Percentiles rank a stretch among this genome's conserved stretches.
These are phyloP conservation scores for Trichoderma sp. DNA, from an alignment of 2,329 filamentous ascomycete genomes.

Conservation along the genomic window DNA sequence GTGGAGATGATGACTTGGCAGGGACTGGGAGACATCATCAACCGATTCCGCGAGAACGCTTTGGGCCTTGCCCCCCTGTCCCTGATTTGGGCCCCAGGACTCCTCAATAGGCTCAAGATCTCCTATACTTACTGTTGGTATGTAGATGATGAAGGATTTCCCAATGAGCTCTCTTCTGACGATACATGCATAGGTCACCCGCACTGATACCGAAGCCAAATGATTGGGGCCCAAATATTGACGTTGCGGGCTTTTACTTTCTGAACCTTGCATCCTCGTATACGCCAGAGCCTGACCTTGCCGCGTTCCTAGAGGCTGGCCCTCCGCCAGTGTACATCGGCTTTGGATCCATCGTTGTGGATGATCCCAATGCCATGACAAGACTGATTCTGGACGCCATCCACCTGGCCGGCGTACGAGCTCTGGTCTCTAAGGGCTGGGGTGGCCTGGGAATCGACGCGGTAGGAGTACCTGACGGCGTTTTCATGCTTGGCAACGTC, in stretches of 20 bases:
- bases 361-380: conserved; percentile 72
- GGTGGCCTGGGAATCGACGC: conserved; percentile 77
- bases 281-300: conserved; percentile 65
- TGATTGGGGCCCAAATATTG: conserved; percentile 73
- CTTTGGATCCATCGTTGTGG: conserved; percentile 81
- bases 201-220: conserved; percentile 75
- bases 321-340: conserved; percentile 79
- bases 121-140: conserved; percentile 90
- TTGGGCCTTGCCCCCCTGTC: conserved; percentile 78
- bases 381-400: conserved; percentile 72
- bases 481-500: conserved; percentile 82
- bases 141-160: conserved; percentile 13
- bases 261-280: conserved; percentile 68
- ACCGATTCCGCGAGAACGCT: conserved; percentile 75
- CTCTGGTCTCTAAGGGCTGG: conserved; percentile 86
- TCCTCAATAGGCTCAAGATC: conserved; percentile 73
- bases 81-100: conserved; percentile 78
- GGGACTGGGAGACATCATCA: conserved; percentile 87
- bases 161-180: neutral
- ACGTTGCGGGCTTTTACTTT: conserved; percentile 77
- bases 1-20: conserved; percentile 95
- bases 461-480: conserved; percentile 68
- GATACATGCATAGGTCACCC: conserved; percentile 56
- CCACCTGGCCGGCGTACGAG: conserved; percentile 67
- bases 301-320: conserved; percentile 66